phyloP scores from a whole-genome alignment of 306 rosid genomes.

The Boehmeria nivea region DNA sequence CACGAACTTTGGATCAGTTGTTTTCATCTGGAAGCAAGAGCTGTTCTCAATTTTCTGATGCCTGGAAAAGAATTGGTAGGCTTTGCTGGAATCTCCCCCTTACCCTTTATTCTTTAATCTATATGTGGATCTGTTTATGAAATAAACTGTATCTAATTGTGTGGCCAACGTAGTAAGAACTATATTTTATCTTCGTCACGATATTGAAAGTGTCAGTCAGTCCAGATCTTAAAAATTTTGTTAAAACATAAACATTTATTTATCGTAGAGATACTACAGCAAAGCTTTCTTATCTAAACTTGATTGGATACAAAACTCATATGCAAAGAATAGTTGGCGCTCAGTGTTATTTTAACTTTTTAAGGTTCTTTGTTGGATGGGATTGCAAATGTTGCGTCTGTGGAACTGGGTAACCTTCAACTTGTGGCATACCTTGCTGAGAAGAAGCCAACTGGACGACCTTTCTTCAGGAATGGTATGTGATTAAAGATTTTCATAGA shows the following conservation, averaged over 20 bases:
- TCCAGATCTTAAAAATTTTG: no score
- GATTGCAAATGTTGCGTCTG: constrained; percentile 55
- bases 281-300: no score
- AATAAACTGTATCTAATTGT: no score
- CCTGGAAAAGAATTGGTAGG: constrained; percentile 75
- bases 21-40: constrained; percentile 73
- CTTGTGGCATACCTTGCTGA: constrained; percentile 66
- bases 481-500: constrained; percentile 12
- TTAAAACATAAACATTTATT: no score
- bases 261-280: no score
- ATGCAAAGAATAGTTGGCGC: no score
- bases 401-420: constrained; percentile 75
- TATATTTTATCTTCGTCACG: no score
- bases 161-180: no score
- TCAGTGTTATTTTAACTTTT: no score
- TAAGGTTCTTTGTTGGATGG: constrained; percentile 60
- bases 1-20: constrained; percentile 44
- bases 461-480: constrained; percentile 72
- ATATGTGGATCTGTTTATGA: no score
- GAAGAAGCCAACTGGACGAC: constrained; percentile 69
- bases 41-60: constrained; percentile 55
- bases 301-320: no score
- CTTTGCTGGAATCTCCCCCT: constrained; percentile 10
- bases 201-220: no score
- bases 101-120: background rate